Conservation (phyloP, 495 filamentous ascomycete genomes). For the Penicillium mononematosum region DNA sequence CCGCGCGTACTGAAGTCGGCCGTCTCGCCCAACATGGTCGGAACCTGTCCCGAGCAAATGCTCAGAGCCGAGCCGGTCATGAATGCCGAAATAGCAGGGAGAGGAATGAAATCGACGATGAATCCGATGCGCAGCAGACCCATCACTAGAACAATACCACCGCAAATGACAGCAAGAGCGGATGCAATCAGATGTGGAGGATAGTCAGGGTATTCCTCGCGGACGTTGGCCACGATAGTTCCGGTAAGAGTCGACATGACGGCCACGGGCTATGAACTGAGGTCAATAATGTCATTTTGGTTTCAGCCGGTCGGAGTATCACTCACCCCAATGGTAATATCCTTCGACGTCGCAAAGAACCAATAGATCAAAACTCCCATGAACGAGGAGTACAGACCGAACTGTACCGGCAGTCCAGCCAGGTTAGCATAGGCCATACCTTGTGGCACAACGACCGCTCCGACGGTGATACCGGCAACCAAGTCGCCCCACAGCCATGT, state of each 20-base stretch:
- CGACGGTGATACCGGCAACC: constrained; percentile 92
- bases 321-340: constrained; percentile 97
- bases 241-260: constrained; percentile 92
- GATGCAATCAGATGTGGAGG: constrained; percentile 67
- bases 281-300: constrained; percentile 17
- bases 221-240: constrained; percentile 65
- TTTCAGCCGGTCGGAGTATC: background rate
- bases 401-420: constrained; percentile 74
- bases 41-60: constrained; percentile 86
- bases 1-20: constrained; percentile 69
- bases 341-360: constrained; percentile 99
- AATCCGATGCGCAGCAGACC: constrained; percentile 80
- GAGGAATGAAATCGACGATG: constrained; percentile 93
- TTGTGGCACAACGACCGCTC: constrained; percentile 93
- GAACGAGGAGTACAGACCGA: constrained; percentile 93
- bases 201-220: constrained; percentile 58
- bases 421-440: constrained; percentile 95
- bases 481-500: constrained; percentile 89
- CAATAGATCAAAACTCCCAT: constrained; percentile 96
- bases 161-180: constrained; percentile 74
- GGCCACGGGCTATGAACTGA: constrained; percentile 71
- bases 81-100: constrained; percentile 90
- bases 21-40: constrained; percentile 78
- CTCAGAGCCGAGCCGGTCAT: constrained; percentile 97
- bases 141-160: constrained; percentile 77